These are phyloP conservation scores for Fusarium sororula DNA, from an alignment of 2,329 filamentous ascomycete species.

Conservation along the genomic window DNA sequence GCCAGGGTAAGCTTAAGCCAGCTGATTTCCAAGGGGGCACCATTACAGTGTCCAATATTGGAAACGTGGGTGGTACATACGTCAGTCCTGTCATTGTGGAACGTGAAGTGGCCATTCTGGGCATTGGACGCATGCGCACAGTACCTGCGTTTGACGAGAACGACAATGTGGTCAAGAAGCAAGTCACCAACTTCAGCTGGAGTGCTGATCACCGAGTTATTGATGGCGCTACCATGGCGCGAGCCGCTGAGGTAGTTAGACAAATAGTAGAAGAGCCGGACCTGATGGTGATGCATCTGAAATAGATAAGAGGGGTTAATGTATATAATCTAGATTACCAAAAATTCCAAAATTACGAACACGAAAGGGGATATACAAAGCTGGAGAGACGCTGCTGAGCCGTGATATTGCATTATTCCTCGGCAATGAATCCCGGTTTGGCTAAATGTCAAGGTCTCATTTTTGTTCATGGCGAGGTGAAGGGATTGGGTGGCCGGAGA, in stretches of 20 bases:
- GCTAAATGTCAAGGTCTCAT: not conserved
- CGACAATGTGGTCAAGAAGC: slow-evolving; percentile 73
- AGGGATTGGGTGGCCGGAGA: not conserved
- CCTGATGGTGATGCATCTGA: slow-evolving; percentile 83
- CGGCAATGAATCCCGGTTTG: not conserved
- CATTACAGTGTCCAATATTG: slow-evolving; percentile 96
- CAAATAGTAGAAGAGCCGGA: slow-evolving; percentile 85
- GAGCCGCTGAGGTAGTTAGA: slow-evolving; percentile 84
- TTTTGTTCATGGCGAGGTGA: not conserved
- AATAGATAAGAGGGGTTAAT: slow-evolving; percentile 56
- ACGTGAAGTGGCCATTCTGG: slow-evolving; percentile 90
- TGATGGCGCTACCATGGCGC: slow-evolving; percentile 93
- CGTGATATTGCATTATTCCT: not conserved
- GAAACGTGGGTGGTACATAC: slow-evolving; percentile 92
- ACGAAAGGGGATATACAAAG: not conserved
- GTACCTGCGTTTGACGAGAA: slow-evolving; percentile 79
- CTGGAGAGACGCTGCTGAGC: not conserved
- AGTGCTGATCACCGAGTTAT: slow-evolving; percentile 94
- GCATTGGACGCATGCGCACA: slow-evolving; percentile 81
- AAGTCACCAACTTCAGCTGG: slow-evolving; percentile 94
- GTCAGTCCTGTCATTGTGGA: slow-evolving; percentile 91
- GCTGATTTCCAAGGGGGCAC: slow-evolving; percentile 86
- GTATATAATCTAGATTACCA: slow-evolving; percentile 18
- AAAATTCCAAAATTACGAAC: not conserved
- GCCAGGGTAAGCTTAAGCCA: slow-evolving; percentile 76